Evolutionary conservation across 2,329 filamentous ascomycete species (phyloP), one percentile per base, ranked within the genome.

Genomic region (Lecanicillium sp.): DNA sequence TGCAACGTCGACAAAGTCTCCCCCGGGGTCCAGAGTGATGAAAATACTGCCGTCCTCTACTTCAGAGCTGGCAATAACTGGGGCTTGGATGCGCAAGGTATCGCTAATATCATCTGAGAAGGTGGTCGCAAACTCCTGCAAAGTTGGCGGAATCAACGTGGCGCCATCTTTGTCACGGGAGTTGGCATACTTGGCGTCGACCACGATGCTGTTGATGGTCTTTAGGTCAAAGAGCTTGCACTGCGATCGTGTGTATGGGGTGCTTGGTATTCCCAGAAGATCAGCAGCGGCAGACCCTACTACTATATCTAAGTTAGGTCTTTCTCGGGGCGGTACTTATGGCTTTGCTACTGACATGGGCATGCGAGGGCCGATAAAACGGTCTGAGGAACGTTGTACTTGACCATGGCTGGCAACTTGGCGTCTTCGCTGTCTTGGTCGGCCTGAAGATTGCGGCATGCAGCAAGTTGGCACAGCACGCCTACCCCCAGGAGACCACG

Each of bases 81-180:
- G 40, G 28, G 62, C 35, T 11, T 59, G 44, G 11, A 64, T 38
- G 8, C 44, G 52, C 11, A 66, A 41, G 3, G 47, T 46, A 11
- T 45, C 46, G 10, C 43, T 32, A 10, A 66, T 39, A 35, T 67
- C 61, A 0, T 50, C 45, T 2, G 57, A 58, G 36, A 77, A 76
- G 0, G 63, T 68, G 2, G 49, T 44, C 0, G 68, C 69, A 40
- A 76, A 76, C 3, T 66, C 58, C 8, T 46, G 48, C 3, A 75
- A 53, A 1, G 62, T 71, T 2, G 71, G 71, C 3, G 72, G 71
- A 15, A 75, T 74, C 13, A 72, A 50, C 1, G 70, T 75, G 44
- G 66, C 57, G 17, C 72, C 72, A 8, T 54, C 39, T 1, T 58
- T 52, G 46, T 78, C 65, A 5, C 62, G 59, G 1, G 52, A 42